These are phyloP conservation scores for Chlorella sp. DNA, from an alignment of 139 green algal genomes.

Conservation along the genomic window DNA sequence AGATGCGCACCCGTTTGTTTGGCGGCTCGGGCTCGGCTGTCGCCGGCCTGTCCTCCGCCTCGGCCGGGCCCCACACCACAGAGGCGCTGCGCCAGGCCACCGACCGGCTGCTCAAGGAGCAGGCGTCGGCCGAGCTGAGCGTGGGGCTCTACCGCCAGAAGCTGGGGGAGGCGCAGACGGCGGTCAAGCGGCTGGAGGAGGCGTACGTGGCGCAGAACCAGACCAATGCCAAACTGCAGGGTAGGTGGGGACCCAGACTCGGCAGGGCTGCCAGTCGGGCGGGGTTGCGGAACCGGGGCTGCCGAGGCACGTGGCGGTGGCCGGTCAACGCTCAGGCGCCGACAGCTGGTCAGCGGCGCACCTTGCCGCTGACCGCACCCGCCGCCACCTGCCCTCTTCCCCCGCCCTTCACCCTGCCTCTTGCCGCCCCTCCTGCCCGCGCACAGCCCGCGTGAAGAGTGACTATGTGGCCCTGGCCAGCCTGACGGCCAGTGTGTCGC, in stretches of 20 bases:
- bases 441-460: constrained; percentile 23
- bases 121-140: not conserved
- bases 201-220: constrained; percentile 40
- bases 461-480: constrained; percentile 1
- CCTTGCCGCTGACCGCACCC: not conserved
- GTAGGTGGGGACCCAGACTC: not conserved
- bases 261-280: not conserved
- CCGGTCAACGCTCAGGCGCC: not conserved
- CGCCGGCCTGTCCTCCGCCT: not conserved
- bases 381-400: not conserved
- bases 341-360: not conserved
- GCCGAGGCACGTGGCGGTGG: not conserved
- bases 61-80: not conserved
- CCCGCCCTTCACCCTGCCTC: not conserved
- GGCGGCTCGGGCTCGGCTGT: not conserved
- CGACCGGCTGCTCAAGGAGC: constrained; percentile 27
- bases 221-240: constrained; percentile 23
- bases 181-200: constrained; percentile 14
- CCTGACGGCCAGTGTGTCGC: not conserved
- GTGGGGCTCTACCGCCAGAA: constrained; percentile 30
- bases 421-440: not conserved
- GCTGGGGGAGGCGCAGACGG: constrained; percentile 12
- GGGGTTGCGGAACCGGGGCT: not conserved
- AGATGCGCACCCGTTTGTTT: constrained; percentile 21
- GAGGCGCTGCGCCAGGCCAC: constrained; percentile 34